Base-by-base conservation (phyloP, 306 rosid genomes). In the Glycine tomentella region DNA sequence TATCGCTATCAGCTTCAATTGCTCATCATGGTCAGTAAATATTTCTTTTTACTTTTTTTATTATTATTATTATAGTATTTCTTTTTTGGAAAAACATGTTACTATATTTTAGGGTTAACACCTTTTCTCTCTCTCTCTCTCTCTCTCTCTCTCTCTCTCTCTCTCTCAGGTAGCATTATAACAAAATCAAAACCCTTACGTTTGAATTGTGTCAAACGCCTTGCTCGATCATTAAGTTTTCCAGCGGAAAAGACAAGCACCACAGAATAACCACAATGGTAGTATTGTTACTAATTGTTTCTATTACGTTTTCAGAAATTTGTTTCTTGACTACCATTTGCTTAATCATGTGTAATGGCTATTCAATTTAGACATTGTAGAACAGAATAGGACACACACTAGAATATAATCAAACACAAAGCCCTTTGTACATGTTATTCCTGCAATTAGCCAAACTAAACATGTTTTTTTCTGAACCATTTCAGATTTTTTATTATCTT, bases 131-230 rank as follows among this genome's bases (percentile, higher is more conserved):
- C 31, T 25, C 31, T n/a, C n/a, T n/a, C n/a, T n/a, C n/a, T n/a
- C n/a, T n/a, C n/a, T n/a, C n/a, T n/a, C n/a, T n/a, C n/a, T n/a
- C n/a, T n/a, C n/a, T n/a, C n/a, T 25, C 2, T 25, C 31, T 25
- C 31, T 25, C 31, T 25, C 72, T 76, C 76, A 25, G 81, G 85
- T 48, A 81, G 80, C 80, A 75, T 73, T 10, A 70, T 1, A 25
- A 25, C 31, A 25, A 25, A 25, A 25, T 25, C 77, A 0, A 78
- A 68, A 52, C 74, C 84, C 15, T 59, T 88, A 34, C 83, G 91
- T 46, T 84, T 91, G 53, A 91, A 55, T 79, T 46, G 82, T 20
- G 82, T 88, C 46, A 92, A 88, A 56, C 82, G 70, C 40, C 84
- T 91, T 33, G 93, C 91, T 0, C 81, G 91, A 40, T 52, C 81